These are phyloP conservation scores for Cryptococcus hybrid DNA, from an alignment of 1,284 basidiomycete genomes.

Conservation along the genomic window DNA sequence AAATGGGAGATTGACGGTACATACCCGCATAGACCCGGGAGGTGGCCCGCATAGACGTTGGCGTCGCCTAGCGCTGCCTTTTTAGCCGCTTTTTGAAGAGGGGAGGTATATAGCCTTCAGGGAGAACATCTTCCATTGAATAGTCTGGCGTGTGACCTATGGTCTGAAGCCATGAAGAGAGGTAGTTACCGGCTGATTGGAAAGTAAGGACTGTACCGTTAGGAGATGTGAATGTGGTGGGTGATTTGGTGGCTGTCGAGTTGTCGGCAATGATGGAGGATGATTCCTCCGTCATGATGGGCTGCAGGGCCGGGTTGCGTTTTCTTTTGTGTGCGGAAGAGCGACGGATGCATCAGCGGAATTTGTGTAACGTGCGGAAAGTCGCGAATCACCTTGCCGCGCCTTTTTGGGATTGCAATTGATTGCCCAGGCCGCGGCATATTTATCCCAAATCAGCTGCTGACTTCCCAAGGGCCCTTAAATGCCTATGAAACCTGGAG, in stretches of 20 bases:
- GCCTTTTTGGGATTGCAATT: no score
- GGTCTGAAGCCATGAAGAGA: constrained; percentile 7
- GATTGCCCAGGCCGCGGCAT: no score
- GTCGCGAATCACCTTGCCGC: no score
- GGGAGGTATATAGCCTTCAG: not conserved
- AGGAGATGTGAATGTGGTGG: not conserved
- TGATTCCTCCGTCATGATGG: no score
- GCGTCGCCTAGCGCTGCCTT: not conserved
- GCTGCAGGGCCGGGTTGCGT: no score
- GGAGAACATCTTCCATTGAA: constrained; percentile 3
- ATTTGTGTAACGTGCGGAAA: no score
- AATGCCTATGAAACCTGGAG: no score
- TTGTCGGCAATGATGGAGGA: not conserved
- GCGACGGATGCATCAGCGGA: no score
- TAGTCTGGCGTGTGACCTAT: constrained; percentile 3
- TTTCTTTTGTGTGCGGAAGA: no score
- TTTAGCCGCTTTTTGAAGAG: not conserved
- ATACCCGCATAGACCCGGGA: constrained; percentile 8
- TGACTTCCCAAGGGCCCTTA: no score
- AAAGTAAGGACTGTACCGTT: constrained; percentile 8
- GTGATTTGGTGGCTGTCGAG: not conserved
- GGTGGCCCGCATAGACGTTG: not conserved
- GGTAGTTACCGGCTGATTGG: constrained; percentile 8
- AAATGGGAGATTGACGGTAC: constrained; percentile 5
- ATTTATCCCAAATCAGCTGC: no score